Conservation (phyloP, 2,329 filamentous ascomycete genomes). For the Aureobasidium sp. region DNA sequence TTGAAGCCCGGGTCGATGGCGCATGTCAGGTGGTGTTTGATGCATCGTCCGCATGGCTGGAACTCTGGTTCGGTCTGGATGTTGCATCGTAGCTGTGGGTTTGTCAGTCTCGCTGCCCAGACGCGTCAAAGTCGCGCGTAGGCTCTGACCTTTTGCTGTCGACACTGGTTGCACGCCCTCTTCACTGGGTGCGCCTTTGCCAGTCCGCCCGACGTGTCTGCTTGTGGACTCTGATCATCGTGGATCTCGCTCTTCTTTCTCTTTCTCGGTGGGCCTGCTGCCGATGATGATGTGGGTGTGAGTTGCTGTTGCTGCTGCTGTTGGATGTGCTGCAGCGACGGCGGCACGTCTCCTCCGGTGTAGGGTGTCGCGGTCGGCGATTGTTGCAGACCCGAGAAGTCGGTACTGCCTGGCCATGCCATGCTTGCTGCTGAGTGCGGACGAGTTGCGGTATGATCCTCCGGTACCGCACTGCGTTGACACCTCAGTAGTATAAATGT, state of each 20-base stretch:
- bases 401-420: slow-evolving; percentile 17
- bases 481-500: slow-evolving; percentile 13
- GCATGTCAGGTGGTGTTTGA: slow-evolving; percentile 82
- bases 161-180: slow-evolving; percentile 85
- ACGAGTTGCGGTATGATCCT: slow-evolving; percentile 10
- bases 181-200: slow-evolving; percentile 66
- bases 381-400: slow-evolving; percentile 20
- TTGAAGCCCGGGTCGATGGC: slow-evolving; percentile 93
- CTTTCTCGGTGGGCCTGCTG: slow-evolving; percentile 22
- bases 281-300: slow-evolving; percentile 13
- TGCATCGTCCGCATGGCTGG: slow-evolving; percentile 79
- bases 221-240: slow-evolving; percentile 20
- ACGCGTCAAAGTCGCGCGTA: slow-evolving; percentile 3
- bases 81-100: slow-evolving; percentile 78
- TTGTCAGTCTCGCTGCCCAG: slow-evolving; percentile 24
- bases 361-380: slow-evolving; percentile 12
- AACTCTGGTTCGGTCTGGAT: slow-evolving; percentile 81
- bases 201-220: neutral
- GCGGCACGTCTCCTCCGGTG: slow-evolving; percentile 9
- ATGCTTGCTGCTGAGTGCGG: slow-evolving; percentile 12
- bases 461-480: slow-evolving; percentile 14
- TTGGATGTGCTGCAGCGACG: slow-evolving; percentile 8
- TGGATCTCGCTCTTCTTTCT: slow-evolving; percentile 25
- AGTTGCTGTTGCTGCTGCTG: slow-evolving; percentile 12
- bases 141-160: slow-evolving; percentile 78